Base-by-base conservation (phyloP, 352 stramenopile genomes). In the Thraustochytrium striatum region DNA sequence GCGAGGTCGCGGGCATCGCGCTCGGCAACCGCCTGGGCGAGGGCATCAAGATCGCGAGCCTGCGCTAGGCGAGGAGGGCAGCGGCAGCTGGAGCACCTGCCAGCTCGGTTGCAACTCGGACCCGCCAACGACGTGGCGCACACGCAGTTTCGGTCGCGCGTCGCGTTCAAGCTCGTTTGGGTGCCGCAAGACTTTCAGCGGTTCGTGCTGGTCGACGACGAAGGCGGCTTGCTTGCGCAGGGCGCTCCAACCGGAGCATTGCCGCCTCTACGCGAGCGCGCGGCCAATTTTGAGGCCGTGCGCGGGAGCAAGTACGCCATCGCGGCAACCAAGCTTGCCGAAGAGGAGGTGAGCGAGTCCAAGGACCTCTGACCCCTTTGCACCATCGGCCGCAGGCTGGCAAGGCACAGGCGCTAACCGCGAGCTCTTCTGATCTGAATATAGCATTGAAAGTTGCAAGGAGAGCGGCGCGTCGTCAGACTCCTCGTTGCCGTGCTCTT, bases 161-260 rank as follows among this genome's bases (percentile, higher is more conserved):
- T 92, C 69, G 87, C 87, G 25, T 92, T 91, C 53, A 91, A 91
- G 82, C 75, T 92, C 3, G 88, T 92, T 3, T 92, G 88, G 88
- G 61, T 53, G 25, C 75, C 75, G 19, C 75, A 41, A 1, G 28
- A 80, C 36, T 83, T 81, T 44, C 9, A 11, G 2, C 80, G 70
- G 8, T 92, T 92, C 81, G 87, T 91, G 0, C 81, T 92, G 43
- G 87, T 92, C 25, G 87, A 92, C 78, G 88, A 92, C 79, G 85
- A 88, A 62, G 88, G 88, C 35, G 86, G 86, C 19, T 72, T 90
- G 25, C 81, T 92, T 36, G 84, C 84, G 44, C 28, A 59, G 39
- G 88, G 87, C 7, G 88, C 72, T 47, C 87, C 87, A 13, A 84
- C 69, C 72, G 83, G 39, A 44, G 58, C 44, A 75, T 68, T 91